These are phyloP conservation scores for Entonaema liquescens DNA, from an alignment of 495 filamentous ascomycete species.

Conservation along the genomic window DNA sequence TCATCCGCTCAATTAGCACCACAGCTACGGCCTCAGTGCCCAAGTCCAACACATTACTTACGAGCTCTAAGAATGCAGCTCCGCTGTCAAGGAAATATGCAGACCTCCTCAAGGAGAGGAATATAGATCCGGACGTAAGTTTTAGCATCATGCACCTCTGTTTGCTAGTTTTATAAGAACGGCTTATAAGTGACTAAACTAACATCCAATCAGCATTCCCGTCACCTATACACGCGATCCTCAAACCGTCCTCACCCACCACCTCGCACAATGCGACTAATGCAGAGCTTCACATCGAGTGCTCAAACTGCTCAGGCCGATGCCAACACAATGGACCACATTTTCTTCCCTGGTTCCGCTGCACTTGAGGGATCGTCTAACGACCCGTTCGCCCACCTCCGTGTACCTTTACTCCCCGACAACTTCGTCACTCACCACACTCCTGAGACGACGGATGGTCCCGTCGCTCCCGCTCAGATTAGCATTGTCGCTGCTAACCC, in stretches of 20 bases:
- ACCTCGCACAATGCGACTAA: slow-evolving; percentile 52
- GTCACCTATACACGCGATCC: slow-evolving; percentile 45
- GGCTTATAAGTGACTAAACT: slow-evolving; percentile 19
- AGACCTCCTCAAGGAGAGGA: slow-evolving; percentile 47
- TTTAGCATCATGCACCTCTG: background rate
- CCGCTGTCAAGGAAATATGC: slow-evolving; percentile 48
- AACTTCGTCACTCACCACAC: slow-evolving; percentile 42
- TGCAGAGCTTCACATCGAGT: slow-evolving; percentile 61
- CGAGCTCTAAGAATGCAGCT: slow-evolving; percentile 45
- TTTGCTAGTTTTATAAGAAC: background rate
- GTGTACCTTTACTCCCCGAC: slow-evolving; percentile 58
- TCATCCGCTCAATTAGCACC: slow-evolving; percentile 57
- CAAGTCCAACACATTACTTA: slow-evolving; percentile 48
- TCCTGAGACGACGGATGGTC: slow-evolving; percentile 48
- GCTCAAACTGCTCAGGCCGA: slow-evolving; percentile 36
- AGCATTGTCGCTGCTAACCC: slow-evolving; percentile 56
- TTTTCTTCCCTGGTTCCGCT: slow-evolving; percentile 50
- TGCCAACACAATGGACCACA: slow-evolving; percentile 50
- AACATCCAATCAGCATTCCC: slow-evolving; percentile 40
- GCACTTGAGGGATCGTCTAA: slow-evolving; percentile 25
- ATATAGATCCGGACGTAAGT: slow-evolving; percentile 47
- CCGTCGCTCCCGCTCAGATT: slow-evolving; percentile 48
- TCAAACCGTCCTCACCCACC: slow-evolving; percentile 46
- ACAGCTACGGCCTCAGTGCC: slow-evolving; percentile 44
- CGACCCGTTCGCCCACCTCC: slow-evolving; percentile 53